These are phyloP conservation scores for Teratosphaeria zuluensis DNA, from an alignment of 2,329 filamentous ascomycete species.

Conservation along the genomic window DNA sequence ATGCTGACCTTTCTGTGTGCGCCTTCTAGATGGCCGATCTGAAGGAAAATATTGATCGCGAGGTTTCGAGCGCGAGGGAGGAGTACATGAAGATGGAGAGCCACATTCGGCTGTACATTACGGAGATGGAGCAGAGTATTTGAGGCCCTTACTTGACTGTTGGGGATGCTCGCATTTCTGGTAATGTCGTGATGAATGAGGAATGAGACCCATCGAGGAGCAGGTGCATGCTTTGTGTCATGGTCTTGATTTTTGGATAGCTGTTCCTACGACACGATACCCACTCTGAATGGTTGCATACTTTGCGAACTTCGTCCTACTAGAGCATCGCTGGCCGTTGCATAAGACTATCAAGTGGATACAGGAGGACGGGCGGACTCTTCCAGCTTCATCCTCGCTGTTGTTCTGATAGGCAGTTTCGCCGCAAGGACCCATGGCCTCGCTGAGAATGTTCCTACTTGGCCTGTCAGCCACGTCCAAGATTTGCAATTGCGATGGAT, in stretches of 20 bases:
- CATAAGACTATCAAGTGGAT: no score
- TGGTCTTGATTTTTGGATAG: not conserved
- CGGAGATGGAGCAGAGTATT: slow-evolving; percentile 93
- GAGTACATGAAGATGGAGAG: slow-evolving; percentile 97
- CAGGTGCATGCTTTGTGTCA: not conserved
- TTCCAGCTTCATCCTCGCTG: no score
- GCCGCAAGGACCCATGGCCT: no score
- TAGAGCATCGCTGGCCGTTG: no score
- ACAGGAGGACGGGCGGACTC: no score
- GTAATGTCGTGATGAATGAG: not conserved
- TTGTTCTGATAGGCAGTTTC: no score
- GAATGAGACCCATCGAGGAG: not conserved
- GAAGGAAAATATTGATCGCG: slow-evolving; percentile 93
- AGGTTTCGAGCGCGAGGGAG: slow-evolving; percentile 80
- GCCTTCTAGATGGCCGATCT: slow-evolving; percentile 76
- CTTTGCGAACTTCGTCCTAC: no score
- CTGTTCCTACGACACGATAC: not conserved
- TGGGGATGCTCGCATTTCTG: not conserved
- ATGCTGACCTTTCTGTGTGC: slow-evolving; percentile 9
- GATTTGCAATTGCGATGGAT: not conserved
- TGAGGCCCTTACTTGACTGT: slow-evolving; percentile 7
- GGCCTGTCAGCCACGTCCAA: not conserved
- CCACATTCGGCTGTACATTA: slow-evolving; percentile 95
- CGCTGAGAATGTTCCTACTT: not conserved
- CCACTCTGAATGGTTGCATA: not conserved